Evolutionary conservation across 495 filamentous ascomycete genomes (phyloP), one percentile per base, ranked within the genome.

Genomic region (Rhizodiscina lignyota): DNA sequence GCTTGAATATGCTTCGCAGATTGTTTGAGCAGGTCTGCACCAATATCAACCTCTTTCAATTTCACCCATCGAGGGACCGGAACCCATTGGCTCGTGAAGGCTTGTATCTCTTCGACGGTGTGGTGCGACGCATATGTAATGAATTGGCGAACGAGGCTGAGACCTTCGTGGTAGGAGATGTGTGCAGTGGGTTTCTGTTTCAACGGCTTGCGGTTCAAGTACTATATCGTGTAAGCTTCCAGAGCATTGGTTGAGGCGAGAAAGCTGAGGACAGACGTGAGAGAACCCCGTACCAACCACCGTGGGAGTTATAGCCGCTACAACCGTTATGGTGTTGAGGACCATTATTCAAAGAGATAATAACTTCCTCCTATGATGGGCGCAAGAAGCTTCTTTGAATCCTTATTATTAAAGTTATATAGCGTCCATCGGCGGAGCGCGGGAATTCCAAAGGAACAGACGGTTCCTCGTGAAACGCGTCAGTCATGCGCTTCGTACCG

Each of bases 161-260:
- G 65, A n/a, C 84, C 85, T 56, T 93, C 79, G 47, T 94, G 80
- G 54, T 96, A 96, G 18, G 83, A 84, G 41, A 96, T 71, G 47
- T 87, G 83, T 1, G 78, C 74, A 16, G 77, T 86, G 1, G 85
- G 86, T 35, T 83, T 84, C 36, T 80, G 65, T 36, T 65, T 72
- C 6, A 77, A 65, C 3, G 72, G 63, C 47, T 77, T 83, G 34
- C 79, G 79, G 48, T 91, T 73, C 36, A 89, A 59, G 49, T 86
- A 96, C 83, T 91, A 11, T 18, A 8, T 8, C 6, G 6, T 8
- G 6, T 32, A 10, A 18, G 16, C 30, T 13, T 8, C 6, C 11
- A 8, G 12, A 32, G 16, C 8, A 18, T 8, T 18, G 4, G 2
- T 13, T 21, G 34, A 28, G 10, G 20, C 1, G 24, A 13, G 18